These are phyloP conservation scores for Amborella trichopoda DNA, from an alignment of 164 flowering plant species.

Conservation along the genomic window DNA sequence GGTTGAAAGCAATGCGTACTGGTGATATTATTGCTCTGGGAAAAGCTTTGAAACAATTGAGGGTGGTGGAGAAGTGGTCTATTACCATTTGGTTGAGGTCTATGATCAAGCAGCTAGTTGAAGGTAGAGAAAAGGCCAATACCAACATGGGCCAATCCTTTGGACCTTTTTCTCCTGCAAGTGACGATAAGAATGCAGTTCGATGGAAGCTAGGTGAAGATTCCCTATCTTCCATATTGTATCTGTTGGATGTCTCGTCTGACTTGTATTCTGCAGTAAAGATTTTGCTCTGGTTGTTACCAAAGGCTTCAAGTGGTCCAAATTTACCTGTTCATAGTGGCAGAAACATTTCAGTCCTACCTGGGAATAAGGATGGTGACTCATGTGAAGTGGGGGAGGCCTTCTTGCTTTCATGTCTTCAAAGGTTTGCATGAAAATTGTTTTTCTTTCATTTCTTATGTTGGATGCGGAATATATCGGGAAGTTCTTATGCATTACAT, in stretches of 20 bases:
- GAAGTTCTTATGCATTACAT: too few relatives aligned
- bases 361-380: conserved; percentile 52
- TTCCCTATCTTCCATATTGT: conserved; percentile 58
- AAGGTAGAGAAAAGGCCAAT: conserved; percentile 47
- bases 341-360: conserved; percentile 33
- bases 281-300: conserved; percentile 84
- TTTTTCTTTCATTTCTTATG: too few relatives aligned
- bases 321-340: conserved; percentile 45
- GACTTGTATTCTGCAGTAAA: conserved; percentile 59
- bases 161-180: conserved; percentile 28
- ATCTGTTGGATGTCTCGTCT: conserved; percentile 65
- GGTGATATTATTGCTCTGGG: conserved; percentile 61
- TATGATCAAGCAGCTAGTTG: conserved; percentile 51
- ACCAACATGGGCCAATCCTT: conserved; percentile 41
- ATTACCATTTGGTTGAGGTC: conserved; percentile 55
- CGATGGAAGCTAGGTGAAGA: conserved; percentile 92
- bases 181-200: conserved; percentile 36
- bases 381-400: conserved; percentile 79
- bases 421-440: too few relatives aligned
- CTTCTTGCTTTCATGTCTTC: conserved; percentile 59
- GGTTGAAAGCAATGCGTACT: conserved; percentile 10
- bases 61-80: conserved; percentile 51
- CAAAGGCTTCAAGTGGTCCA: conserved; percentile 39
- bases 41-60: conserved; percentile 47
- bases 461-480: too few relatives aligned